These are phyloP conservation scores for Phialophora tarda DNA, from an alignment of 2,329 filamentous ascomycete species.

Conservation along the genomic window DNA sequence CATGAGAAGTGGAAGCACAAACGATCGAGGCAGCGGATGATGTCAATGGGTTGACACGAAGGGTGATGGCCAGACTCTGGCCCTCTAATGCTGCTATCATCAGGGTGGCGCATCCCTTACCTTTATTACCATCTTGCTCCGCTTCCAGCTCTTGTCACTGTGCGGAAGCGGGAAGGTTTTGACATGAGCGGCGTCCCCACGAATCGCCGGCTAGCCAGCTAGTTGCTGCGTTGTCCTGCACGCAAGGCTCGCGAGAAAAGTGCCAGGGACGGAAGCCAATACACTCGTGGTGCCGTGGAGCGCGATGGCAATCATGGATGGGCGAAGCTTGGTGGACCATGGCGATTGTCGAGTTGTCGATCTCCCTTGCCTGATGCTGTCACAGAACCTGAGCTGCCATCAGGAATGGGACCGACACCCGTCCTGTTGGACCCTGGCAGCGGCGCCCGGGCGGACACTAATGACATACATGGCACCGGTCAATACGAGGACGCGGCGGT, in stretches of 20 bases:
- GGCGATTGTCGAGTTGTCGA: constrained; percentile 5
- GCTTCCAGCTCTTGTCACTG: background rate
- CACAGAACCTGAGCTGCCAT: background rate
- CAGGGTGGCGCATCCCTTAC: background rate
- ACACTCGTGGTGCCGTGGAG: background rate
- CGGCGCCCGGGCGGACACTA: background rate
- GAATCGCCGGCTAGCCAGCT: background rate
- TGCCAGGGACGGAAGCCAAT: background rate
- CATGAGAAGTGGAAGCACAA: background rate
- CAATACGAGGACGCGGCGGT: no score
- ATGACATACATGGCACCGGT: constrained; percentile 4
- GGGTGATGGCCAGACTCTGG: background rate
- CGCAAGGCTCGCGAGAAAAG: background rate
- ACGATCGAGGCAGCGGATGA: background rate
- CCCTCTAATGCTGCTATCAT: background rate
- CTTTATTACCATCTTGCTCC: background rate
- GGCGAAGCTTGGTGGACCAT: background rate
- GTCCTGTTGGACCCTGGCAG: constrained; percentile 1
- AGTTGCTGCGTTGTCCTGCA: background rate
- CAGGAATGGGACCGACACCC: background rate
- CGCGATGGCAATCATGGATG: background rate
- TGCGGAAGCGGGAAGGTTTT: background rate
- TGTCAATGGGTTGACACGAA: background rate
- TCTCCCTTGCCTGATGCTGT: constrained; percentile 7
- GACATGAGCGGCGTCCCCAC: background rate